Base-by-base conservation (phyloP, 2,329 filamentous ascomycete species). In the Botrytis medusae region DNA sequence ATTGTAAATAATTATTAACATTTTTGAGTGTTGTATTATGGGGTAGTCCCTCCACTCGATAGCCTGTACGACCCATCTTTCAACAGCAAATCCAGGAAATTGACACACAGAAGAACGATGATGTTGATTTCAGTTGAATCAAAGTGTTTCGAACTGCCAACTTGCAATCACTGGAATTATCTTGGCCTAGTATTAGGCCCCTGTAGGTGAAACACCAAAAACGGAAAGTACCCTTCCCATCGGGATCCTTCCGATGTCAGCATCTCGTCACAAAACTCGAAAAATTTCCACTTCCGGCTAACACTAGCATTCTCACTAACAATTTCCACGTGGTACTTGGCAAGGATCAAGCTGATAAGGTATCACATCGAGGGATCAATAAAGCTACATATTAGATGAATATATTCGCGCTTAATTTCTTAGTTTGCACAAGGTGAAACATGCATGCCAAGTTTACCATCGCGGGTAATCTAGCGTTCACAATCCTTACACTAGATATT, bases 21-120 rank as follows among this genome's bases (percentile, higher is more conserved):
- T 69, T 61, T 29, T 72, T 54, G 42, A 72, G 51, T 6, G 71
- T 69, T 46, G 63, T 48, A 42, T 72, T 54, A 32, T 46, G 63
- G 40, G 71, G 71, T 46, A 72, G 37, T 60, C 71, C 65, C 29
- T 72, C 71, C 42, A 72, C 71, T 20, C 71, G 63, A 29, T 72
- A 72, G 32, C 63, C 71, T 14, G 71, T 72, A 29, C 71, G 71
- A 40, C 64, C 71, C 71, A 72, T 72, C 44, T 22, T 59, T 42
- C 0, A 65, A 25, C 12, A 22, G 18, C 14, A 25, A 25, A n/a
- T 32, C 37, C n/a, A 25, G 37, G 10, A 18, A 48, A 67, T 22
- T 8, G 12, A 34, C 16, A 57, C 22, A 7, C 20, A 54, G 44
- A 46, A 3, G n/a, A 32, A 37, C 9, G 37, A 54, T 22, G 16